phyloP scores from a whole-genome alignment of 768 basidiomycete genomes.

The Goffeauzyma gilvescens region DNA sequence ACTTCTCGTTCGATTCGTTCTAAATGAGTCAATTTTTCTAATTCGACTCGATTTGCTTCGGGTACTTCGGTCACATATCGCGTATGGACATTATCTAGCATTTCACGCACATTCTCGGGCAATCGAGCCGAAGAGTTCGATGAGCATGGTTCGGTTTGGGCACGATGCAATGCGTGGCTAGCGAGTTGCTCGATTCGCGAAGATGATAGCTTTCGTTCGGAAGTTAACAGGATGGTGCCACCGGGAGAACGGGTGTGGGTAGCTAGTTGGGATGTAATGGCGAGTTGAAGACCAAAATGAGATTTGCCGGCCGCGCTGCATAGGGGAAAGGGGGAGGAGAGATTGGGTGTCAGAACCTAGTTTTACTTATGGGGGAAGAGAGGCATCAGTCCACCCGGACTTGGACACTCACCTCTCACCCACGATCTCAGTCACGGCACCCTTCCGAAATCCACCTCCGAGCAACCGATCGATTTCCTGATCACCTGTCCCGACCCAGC shows the following conservation, averaged over 20 bases:
- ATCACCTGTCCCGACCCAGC: conserved; percentile 58
- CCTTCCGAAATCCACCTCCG: conserved; percentile 59
- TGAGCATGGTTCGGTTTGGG: not conserved
- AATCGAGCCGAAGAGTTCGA: not conserved
- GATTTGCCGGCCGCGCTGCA: conserved; percentile 83
- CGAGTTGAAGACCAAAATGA: conserved; percentile 68
- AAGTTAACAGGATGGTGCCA: conserved; percentile 24
- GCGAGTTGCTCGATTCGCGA: conserved; percentile 23
- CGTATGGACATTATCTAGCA: conserved; percentile 39
- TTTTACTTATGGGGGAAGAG: not conserved
- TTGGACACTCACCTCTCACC: conserved; percentile 55
- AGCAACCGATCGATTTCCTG: conserved; percentile 45
- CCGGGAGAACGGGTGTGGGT: conserved; percentile 39
- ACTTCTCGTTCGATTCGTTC: conserved; percentile 16
- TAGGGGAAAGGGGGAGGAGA: not conserved
- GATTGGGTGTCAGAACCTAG: not conserved
- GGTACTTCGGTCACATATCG: conserved; percentile 32
- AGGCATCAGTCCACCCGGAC: not conserved
- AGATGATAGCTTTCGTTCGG: conserved; percentile 26
- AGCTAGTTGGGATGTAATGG: conserved; percentile 52
- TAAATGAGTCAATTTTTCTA: too few species aligned
- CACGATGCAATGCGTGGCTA: conserved; percentile 8
- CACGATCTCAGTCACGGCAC: conserved; percentile 68
- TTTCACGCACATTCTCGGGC: not conserved
- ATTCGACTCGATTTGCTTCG: too few species aligned